Evolutionary conservation across 2,329 filamentous ascomycete species (phyloP).

Genomic region (Diaporthe nobilis): DNA sequence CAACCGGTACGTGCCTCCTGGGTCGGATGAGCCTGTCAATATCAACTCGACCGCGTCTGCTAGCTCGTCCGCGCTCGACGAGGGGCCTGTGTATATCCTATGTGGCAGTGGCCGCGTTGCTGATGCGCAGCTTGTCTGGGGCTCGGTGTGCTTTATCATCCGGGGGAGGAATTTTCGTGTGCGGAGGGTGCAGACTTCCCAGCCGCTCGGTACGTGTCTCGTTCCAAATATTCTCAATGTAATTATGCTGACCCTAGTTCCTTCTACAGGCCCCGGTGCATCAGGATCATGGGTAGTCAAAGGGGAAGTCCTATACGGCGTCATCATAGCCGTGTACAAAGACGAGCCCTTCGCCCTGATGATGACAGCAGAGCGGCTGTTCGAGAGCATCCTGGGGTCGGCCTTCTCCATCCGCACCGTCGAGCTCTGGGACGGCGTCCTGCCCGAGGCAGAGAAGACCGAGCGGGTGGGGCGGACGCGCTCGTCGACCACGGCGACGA

Average conservation of each 20-base stretch:
- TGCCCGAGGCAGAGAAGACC: conserved; percentile 1
- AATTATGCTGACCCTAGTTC: background rate
- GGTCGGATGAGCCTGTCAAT: background rate
- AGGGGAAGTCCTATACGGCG: conserved; percentile 37
- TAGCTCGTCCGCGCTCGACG: conserved; percentile 26
- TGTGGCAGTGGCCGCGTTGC: conserved; percentile 7
- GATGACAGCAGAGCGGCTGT: conserved; percentile 34
- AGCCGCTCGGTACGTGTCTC: conserved; percentile 24
- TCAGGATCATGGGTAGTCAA: conserved; percentile 39
- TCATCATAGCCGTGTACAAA: conserved; percentile 36
- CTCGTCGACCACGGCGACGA: background rate
- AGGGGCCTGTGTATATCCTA: conserved; percentile 32
- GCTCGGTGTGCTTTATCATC: conserved; percentile 32
- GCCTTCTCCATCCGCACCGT: conserved; percentile 38
- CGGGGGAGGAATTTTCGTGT: conserved; percentile 36
- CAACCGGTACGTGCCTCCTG: conserved; percentile 33
- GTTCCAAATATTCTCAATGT: accelerated
- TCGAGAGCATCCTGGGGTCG: conserved; percentile 35
- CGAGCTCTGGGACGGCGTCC: conserved; percentile 39
- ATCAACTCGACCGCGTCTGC: conserved; percentile 34
- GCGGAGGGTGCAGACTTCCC: conserved; percentile 29
- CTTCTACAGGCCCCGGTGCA: conserved; percentile 1
- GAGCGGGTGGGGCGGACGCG: conserved; percentile 6
- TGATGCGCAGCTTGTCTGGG: conserved; percentile 37
- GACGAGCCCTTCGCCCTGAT: conserved; percentile 39